phyloP scores from a whole-genome alignment of 495 filamentous ascomycete genomes.

The Aspergillus funiculosus region DNA sequence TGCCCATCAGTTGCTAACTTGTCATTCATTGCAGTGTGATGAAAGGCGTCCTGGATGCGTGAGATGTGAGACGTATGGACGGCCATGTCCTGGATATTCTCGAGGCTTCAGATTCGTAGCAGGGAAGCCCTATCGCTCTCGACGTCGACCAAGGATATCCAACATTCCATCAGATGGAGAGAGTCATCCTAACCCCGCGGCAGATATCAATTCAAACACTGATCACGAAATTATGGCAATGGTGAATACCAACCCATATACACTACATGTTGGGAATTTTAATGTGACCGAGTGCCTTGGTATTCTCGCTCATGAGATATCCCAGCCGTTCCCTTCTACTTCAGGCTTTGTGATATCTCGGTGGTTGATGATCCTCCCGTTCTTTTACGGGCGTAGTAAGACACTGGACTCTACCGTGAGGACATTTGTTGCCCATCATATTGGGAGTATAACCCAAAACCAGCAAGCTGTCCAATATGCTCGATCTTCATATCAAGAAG shows the following conservation, averaged over 20 bases:
- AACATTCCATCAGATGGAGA: neutral
- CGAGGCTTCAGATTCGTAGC: constrained; percentile 31
- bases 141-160: constrained; percentile 12
- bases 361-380: constrained; percentile 30
- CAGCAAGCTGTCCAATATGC: constrained; percentile 27
- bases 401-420: constrained; percentile 29
- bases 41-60: constrained; percentile 27
- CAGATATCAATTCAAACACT: neutral
- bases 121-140: constrained; percentile 29
- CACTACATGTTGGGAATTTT: constrained; percentile 11
- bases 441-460: constrained; percentile 23
- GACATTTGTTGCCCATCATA: constrained; percentile 30
- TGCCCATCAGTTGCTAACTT: constrained; percentile 4
- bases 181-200: neutral
- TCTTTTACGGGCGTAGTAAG: constrained; percentile 27
- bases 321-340: constrained; percentile 14
- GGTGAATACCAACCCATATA: neutral
- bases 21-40: constrained; percentile 29
- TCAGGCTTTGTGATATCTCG: constrained; percentile 19
- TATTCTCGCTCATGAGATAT: constrained; percentile 25
- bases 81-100: constrained; percentile 34
- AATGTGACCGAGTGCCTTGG: constrained; percentile 26
- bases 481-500: constrained; percentile 27
- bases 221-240: constrained; percentile 3
- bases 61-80: constrained; percentile 32